Evolutionary conservation across 331 rosid species (phyloP).

Genomic region (Malus hybrid): DNA sequence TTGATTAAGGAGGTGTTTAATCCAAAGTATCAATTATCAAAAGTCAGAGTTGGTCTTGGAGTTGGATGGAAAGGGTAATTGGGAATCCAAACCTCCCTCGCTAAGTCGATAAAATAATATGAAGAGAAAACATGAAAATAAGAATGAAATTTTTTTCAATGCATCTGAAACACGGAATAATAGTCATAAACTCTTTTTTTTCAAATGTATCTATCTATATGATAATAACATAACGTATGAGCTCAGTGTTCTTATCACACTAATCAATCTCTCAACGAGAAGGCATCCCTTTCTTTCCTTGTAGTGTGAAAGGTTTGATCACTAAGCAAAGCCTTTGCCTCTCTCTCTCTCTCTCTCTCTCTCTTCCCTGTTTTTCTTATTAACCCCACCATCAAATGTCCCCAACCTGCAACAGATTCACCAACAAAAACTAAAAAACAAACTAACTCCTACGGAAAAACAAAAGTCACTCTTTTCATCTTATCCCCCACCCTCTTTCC

Average conservation of each 20-base stretch:
- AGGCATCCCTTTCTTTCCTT: conserved; percentile 53
- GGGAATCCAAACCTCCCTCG: not conserved
- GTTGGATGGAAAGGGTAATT: not conserved
- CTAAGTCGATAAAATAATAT: conserved; percentile 9
- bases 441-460: not conserved
- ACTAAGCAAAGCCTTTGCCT: conserved; percentile 23
- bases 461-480: not conserved
- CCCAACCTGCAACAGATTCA: conserved; percentile 9
- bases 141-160: not conserved
- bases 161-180: too few species aligned
- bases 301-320: conserved; percentile 32
- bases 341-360: not conserved
- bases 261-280: not conserved
- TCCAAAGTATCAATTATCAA: not conserved
- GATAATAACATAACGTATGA: too few species aligned
- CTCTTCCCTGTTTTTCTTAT: not conserved
- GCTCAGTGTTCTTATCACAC: too few species aligned
- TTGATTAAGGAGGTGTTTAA: not conserved
- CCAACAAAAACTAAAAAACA: not conserved
- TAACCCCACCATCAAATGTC: conserved; percentile 14
- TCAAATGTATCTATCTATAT: too few species aligned
- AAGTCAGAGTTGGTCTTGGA: not conserved
- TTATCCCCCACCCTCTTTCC: not conserved
- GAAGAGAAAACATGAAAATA: not conserved
- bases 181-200: too few species aligned